Evolutionary conservation across 345 rosid genomes (phyloP).

Genomic region (Brassica rapa): DNA sequence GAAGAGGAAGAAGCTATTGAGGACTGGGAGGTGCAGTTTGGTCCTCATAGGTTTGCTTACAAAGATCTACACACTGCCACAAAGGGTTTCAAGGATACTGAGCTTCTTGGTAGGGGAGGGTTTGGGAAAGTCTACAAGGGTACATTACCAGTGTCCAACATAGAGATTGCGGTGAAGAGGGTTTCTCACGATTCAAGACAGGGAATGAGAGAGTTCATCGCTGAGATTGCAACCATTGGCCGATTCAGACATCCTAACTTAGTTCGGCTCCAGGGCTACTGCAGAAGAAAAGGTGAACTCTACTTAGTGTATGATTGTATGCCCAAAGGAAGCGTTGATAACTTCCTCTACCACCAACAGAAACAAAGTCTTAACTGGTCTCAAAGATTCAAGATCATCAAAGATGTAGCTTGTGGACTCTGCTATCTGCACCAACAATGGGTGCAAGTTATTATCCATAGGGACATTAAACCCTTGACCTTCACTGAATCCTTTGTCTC

Average conservation of each 20-base stretch:
- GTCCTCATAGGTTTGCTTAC: too few relatives aligned
- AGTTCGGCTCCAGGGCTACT: not conserved
- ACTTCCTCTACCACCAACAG: too few relatives aligned
- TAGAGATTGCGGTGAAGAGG: not conserved
- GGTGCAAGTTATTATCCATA: too few relatives aligned
- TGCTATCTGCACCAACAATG: too few relatives aligned
- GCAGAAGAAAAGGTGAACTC: not conserved
- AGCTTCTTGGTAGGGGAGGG: constrained; percentile 33
- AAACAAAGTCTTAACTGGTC: too few relatives aligned
- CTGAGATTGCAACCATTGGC: not conserved
- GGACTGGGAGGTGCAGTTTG: too few relatives aligned
- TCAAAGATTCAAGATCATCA: too few relatives aligned
- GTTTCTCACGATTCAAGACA: not conserved
- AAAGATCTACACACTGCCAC: too few relatives aligned
- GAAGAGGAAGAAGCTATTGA: not conserved
- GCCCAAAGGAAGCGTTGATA: not conserved
- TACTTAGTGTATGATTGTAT: not conserved
- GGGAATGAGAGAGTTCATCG: not conserved
- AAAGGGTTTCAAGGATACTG: too few relatives aligned
- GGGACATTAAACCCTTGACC: not conserved
- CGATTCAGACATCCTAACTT: too few relatives aligned
- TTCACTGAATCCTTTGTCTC: not conserved
- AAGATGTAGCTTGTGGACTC: too few relatives aligned
- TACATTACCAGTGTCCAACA: not conserved
- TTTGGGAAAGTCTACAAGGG: not conserved